Base-by-base conservation (phyloP, 2,329 filamentous ascomycete species). In the Alternaria arbusti region DNA sequence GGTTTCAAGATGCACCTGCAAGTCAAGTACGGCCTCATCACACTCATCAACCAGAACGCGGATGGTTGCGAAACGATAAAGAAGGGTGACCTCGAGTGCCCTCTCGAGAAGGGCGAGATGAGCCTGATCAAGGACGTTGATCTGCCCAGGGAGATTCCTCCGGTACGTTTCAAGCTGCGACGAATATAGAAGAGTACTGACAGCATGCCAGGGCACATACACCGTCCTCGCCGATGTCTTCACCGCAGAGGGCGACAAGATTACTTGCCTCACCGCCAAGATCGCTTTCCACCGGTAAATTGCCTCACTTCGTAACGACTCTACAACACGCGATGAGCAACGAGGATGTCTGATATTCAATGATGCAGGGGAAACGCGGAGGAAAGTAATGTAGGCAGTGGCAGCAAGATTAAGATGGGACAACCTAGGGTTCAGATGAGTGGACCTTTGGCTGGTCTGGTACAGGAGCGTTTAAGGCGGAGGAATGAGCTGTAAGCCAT, bases 21-120 rank as follows among this genome's bases (percentile, higher is more conserved):
- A 70, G 95, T 99, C 82, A 97, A 97, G 84, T 97, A 97, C 81
- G 95, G 95, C 64, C 86, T 97, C 70, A 97, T 99, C 80, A 92
- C 89, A 59, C 87, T 99, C 68, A 89, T 99, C 81, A 92, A 88
- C 80, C 91, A 91, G 69, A 87, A 86, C 70, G 89, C 90, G 74
- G 91, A 97, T 77, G 87, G 98, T 40, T 99, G 96, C 84, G 92
- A 97, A 64, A 91, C 97, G 79, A 88, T 97, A 69, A 85, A 87
- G 78, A 94, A 97, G 71, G 93, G 97, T 47, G 93, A 97, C 73
- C 84, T 98, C 61, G 83, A 92, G 73, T 99, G 96, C 82, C 96
- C 96, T 52, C 86, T 99, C 63, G 85, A 97, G 82, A 88, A 92
- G 82, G 95, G 94, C 63, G 83, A 89, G 22, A 85, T 94, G 76